Evolutionary conservation across 306 rosid genomes (phyloP), one percentile per base, ranked within the genome.

Genomic region (Pueraria montana): DNA sequence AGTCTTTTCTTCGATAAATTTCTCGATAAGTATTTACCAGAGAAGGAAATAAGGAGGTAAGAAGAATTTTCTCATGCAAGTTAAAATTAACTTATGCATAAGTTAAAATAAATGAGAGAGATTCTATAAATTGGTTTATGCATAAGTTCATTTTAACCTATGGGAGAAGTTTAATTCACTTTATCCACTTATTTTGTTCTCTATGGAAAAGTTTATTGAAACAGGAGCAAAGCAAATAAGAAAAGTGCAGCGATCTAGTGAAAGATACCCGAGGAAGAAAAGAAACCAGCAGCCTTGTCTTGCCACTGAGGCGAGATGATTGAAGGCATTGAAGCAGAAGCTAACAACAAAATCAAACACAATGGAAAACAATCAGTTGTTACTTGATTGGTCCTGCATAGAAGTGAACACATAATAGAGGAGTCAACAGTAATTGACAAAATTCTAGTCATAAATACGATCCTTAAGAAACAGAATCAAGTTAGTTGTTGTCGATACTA

Each of bases 271-370:
- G 99, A 94, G 70, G 96, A 89, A 61, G 99, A 92, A 85, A 96
- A 90, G 92, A 96, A 93, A 56, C 89, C 99, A 63, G 79, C 77
- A 70, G 99, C 98, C 85, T 92, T 90, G 81, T 94, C 99, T 6
- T 90, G 94, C 99, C 98, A 96, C 91, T 89, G 89, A 40, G 99
- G 93, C 72, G 92, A 86, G 36, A 27, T 62, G 45, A 86, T 86
- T 9, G 96, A 92, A 87, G 96, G 92, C 99, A 96, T 96, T 81
- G 91, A 73, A 58, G 74, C 89, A 80, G 86, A 71, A 82, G 72
- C 82, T 30, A 20, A 62, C 27, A 56, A 81, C 79, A 82, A 77
- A 80, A 77, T 80, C 88, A 84, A 86, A 77, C 32, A 42, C 78
- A 63, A 89, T 12, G 46, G 46, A 36, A 85, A 12, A 59, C 13